Evolutionary conservation across 768 basidiomycete species (phyloP), one percentile per base, ranked within the genome.

Genomic region (Ephemerocybe angulata): DNA sequence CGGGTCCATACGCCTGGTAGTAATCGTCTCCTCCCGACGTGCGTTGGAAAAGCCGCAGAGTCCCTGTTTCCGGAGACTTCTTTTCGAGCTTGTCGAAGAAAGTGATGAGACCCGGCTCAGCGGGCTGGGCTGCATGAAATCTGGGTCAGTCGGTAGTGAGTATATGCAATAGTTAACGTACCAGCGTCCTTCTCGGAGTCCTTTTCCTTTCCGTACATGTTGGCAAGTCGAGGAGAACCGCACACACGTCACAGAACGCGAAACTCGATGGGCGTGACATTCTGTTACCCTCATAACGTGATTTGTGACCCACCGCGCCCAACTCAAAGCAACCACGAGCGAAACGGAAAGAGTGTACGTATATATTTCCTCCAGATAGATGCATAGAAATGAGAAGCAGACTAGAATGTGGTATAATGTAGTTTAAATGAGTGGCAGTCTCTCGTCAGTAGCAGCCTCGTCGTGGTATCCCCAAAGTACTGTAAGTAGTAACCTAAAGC

Each of bases 1-100:
- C 95, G 4, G 82, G 72, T 0, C 93, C 94, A 64, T 98, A 93
- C 1, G 85, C 87, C n/a, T 86, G 84, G 73, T 92, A 98, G 70
- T 81, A 98, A 15, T 89, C 85, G 62, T 78, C 80, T 38, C 69
- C 65, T 2, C 65, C 66, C 27, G 21, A n/a, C 29, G 73, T 69
- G 24, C 93, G 85, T 63, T 87, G 84, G 67, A 98, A 98, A 15
- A 99, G 83, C 12, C 97, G 84, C 48, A 98, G 76, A 6, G 88
- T 88, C 21, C 95, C 96, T 7, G 80, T 80, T 52, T 85, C 85
- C 4, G 88, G 87, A 0, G 87, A 84, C 60, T 87, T 90, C 46
- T 73, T 65, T 0, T 82, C 82, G 4, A 92, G 74, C 40, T 74
- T 79, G 8, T 67, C 64, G 64, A 87, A 90, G 71, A 88, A 90